Evolutionary conservation across 768 basidiomycete genomes (phyloP).

Genomic region (Suillus cothurnatus): DNA sequence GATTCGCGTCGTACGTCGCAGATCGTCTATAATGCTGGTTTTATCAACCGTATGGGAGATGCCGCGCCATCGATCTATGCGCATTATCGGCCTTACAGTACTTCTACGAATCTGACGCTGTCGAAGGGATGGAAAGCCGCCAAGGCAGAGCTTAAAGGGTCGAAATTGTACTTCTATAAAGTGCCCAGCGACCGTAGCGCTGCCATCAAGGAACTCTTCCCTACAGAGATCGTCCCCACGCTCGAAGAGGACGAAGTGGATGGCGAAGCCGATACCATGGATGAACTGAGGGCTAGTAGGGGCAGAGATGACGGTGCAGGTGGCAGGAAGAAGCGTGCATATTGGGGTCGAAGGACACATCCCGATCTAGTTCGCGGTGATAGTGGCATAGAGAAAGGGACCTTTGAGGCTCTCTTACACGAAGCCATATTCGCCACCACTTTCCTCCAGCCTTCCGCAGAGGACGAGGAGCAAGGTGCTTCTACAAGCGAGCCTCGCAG

Average conservation of each 20-base stretch:
- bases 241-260: constrained; percentile 49
- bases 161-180: constrained; percentile 87
- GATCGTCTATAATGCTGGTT: constrained; percentile 73
- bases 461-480: constrained; percentile 12
- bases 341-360: constrained; percentile 78
- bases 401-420: constrained; percentile 78
- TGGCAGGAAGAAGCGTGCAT: constrained; percentile 63
- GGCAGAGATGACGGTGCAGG: constrained; percentile 34
- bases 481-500: constrained; percentile 16
- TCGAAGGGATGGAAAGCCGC: constrained; percentile 85
- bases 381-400: constrained; percentile 59
- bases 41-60: constrained; percentile 69
- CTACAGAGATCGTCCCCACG: constrained; percentile 59
- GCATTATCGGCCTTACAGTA: constrained; percentile 29
- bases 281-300: constrained; percentile 34
- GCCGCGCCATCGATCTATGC: constrained; percentile 46
- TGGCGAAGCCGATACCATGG: constrained; percentile 28
- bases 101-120: constrained; percentile 40
- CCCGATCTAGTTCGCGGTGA: constrained; percentile 58
- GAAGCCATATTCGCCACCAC: constrained; percentile 81
- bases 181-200: constrained; percentile 67
- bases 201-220: constrained; percentile 76
- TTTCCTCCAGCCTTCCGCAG: constrained; percentile 37
- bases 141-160: constrained; percentile 82
- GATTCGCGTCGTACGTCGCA: constrained; percentile 71